Percentiles rank a stretch among this genome's conserved stretches.
Conservation (phyloP, 495 filamentous ascomycete genomes). For the Aspergillus sclerotioniger region DNA sequence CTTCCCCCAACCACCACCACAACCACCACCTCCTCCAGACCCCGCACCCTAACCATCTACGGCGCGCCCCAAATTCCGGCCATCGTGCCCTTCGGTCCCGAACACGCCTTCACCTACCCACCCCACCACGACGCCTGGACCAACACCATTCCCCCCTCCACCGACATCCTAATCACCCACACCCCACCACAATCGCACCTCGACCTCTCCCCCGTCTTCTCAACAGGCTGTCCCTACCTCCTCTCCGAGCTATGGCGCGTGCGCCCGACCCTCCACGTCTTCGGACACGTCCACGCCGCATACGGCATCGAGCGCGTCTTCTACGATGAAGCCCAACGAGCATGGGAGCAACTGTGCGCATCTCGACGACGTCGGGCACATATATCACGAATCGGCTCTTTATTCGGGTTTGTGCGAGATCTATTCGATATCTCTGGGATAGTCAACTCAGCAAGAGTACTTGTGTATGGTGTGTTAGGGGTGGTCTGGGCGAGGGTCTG, state of each 20-base stretch:
- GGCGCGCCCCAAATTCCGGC: conserved; percentile 64
- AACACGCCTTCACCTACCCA: conserved; percentile 68
- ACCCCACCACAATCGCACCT: conserved; percentile 68
- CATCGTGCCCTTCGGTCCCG: conserved; percentile 49
- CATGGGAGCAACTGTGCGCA: conserved; percentile 63
- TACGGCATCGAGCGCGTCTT: conserved; percentile 63
- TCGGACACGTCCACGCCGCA: conserved; percentile 80
- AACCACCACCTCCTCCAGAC: conserved; percentile 10
- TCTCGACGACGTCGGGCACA: conserved; percentile 31
- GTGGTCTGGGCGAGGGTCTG: conserved; percentile 71
- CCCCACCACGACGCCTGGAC: conserved; percentile 61
- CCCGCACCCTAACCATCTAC: conserved; percentile 53
- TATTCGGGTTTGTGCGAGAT: conserved; percentile 51
- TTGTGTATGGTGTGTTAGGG: conserved; percentile 60
- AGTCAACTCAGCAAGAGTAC: conserved; percentile 59
- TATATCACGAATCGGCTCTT: conserved; percentile 20
- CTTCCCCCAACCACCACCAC: conserved; percentile 29
- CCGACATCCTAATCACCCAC: conserved; percentile 85
- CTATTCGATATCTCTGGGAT: conserved; percentile 53
- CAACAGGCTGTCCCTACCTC: conserved; percentile 72
- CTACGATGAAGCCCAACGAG: conserved; percentile 73
- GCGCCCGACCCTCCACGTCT: conserved; percentile 77
- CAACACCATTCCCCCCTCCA: conserved; percentile 66
- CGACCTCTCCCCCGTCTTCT: conserved; percentile 57
- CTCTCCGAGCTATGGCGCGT: conserved; percentile 76